Conservation (phyloP, 2,329 filamentous ascomycete species). For the Cercospora zeae-maydis region DNA sequence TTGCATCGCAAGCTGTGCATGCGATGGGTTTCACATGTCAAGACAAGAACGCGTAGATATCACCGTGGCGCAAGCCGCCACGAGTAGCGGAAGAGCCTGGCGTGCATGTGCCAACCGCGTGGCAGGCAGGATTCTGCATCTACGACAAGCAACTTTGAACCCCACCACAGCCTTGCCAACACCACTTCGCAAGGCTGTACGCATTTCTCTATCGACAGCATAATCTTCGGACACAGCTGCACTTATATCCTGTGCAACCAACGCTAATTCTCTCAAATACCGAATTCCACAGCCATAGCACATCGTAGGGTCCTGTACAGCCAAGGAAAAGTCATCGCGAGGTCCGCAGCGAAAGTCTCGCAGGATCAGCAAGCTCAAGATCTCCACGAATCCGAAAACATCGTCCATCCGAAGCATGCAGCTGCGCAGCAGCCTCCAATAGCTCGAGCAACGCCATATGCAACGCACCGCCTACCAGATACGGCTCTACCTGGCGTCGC, state of each 20-base stretch:
- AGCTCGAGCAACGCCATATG: neutral
- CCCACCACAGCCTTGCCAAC: slow-evolving; percentile 1
- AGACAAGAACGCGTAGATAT: neutral
- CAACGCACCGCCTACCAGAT: neutral
- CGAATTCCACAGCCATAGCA: neutral
- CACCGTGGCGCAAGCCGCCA: slow-evolving; percentile 1
- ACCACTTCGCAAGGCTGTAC: neutral
- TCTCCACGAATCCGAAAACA: neutral
- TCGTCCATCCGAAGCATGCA: neutral
- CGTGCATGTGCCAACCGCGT: neutral
- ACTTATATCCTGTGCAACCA: neutral
- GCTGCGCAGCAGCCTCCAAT: neutral
- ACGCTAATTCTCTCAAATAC: neutral
- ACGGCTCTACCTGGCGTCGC: neutral
- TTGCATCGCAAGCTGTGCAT: too few species aligned
- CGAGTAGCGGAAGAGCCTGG: neutral
- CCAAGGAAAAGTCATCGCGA: neutral
- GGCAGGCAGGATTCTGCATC: neutral
- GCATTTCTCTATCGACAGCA: neutral
- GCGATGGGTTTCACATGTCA: neutral
- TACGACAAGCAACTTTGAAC: neutral
- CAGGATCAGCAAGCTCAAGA: neutral
- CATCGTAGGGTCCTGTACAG: neutral
- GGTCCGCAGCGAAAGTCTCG: neutral
- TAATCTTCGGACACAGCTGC: neutral